Percentiles rank a stretch among this genome's conserved stretches.
Conservation (phyloP, 1,284 basidiomycete species). For the Coniferiporia sulphurascens region DNA sequence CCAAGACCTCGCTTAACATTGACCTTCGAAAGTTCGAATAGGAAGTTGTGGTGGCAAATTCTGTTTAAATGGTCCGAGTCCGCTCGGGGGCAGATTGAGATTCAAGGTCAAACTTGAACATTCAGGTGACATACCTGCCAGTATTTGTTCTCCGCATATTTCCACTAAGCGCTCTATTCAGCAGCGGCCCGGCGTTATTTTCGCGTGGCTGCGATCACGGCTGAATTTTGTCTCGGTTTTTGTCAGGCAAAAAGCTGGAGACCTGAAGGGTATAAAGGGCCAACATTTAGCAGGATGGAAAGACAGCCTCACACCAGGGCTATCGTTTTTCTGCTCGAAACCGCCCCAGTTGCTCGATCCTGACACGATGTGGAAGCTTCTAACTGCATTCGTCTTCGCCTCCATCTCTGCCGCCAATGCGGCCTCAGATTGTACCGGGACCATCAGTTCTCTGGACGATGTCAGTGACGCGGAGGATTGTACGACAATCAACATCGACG, state of each 20-base stretch:
- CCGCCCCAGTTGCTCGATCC: not conserved
- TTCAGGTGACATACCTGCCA: too few species aligned
- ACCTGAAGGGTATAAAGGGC: not conserved
- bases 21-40: too few species aligned
- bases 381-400: not conserved
- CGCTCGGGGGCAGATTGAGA: too few species aligned
- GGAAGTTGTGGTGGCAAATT: too few species aligned
- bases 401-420: not conserved
- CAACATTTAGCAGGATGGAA: not conserved
- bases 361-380: constrained; percentile 2
- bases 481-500: constrained; percentile 43
- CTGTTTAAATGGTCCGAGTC: too few species aligned
- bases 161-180: not conserved
- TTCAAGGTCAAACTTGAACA: too few species aligned
- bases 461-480: constrained; percentile 39
- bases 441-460: constrained; percentile 39
- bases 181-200: not conserved
- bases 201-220: not conserved
- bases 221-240: not conserved
- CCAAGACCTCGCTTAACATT: too few species aligned
- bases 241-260: not conserved
- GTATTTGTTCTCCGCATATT: not conserved
- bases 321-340: not conserved
- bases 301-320: not conserved
- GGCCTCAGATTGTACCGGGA: constrained; percentile 33